phyloP scores from a whole-genome alignment of 768 basidiomycete genomes.

The Phylloporus rhodoxanthus region DNA sequence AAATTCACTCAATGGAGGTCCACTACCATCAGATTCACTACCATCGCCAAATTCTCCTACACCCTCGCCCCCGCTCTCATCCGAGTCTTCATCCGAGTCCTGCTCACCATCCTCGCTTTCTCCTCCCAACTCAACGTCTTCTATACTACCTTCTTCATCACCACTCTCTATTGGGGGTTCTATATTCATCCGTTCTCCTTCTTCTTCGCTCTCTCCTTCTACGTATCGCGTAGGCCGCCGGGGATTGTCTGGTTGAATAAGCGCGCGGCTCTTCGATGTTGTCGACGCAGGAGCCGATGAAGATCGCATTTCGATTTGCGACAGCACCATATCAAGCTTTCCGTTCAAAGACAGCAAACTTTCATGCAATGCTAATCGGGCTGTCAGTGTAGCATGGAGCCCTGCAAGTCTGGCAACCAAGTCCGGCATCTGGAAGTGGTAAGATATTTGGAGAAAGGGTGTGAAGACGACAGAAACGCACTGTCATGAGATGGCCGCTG shows the following conservation, averaged over 20 bases:
- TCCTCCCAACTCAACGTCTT: slow-evolving; percentile 70
- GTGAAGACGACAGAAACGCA: slow-evolving; percentile 37
- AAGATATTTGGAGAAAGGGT: slow-evolving; percentile 6
- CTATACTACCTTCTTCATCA: slow-evolving; percentile 69
- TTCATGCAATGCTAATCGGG: slow-evolving; percentile 77
- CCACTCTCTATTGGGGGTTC: slow-evolving; percentile 59
- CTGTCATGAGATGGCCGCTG: slow-evolving; percentile 90
- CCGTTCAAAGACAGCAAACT: slow-evolving; percentile 82
- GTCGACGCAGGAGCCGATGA: slow-evolving; percentile 59
- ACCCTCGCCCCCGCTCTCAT: slow-evolving; percentile 37
- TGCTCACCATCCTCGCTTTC: slow-evolving; percentile 50
- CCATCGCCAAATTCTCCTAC: slow-evolving; percentile 38
- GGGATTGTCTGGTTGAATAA: slow-evolving; percentile 31
- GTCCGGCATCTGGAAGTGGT: slow-evolving; percentile 70
- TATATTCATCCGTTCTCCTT: slow-evolving; percentile 52
- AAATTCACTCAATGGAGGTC: slow-evolving; percentile 40
- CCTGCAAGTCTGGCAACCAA: slow-evolving; percentile 82
- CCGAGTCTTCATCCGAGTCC: slow-evolving; percentile 27
- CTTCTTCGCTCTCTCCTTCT: slow-evolving; percentile 76
- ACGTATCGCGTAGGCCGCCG: slow-evolving; percentile 52
- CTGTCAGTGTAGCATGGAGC: slow-evolving; percentile 74
- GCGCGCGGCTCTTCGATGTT: slow-evolving; percentile 37
- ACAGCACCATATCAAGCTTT: slow-evolving; percentile 86
- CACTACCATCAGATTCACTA: slow-evolving; percentile 38
- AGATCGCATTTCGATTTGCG: slow-evolving; percentile 86